Evolutionary conservation across 2,329 filamentous ascomycete genomes (phyloP), one percentile per base, ranked within the genome.

Genomic region (Trichophyton verrucosum): DNA sequence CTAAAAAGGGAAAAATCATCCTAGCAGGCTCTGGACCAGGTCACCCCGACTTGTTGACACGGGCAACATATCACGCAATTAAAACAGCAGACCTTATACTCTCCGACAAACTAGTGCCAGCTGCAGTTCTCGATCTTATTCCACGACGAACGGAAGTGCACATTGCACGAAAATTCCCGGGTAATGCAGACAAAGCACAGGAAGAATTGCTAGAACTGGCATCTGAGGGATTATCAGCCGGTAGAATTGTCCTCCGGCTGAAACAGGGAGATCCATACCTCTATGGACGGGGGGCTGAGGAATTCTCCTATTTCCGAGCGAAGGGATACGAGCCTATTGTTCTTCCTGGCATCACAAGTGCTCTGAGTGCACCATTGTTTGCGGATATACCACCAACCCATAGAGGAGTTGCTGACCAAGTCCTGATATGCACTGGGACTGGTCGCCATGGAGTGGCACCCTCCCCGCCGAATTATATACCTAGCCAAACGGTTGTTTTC

Each of bases 251-350:
- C 0, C 80, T 99, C 38, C 83, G 94, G 2, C 79, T 99, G 51
- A 99, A 99, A 76, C 94, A 99, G 72, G 94, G 94, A 53, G 94
- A 99, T 69, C 94, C 94, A 0, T 99, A 95, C 74, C 83, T 99
- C 44, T 99, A 97, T 74, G 94, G 94, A 44, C 86, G 94, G 44
- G 94, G 94, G 61, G 94, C 90, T 38, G 94, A 99, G 72, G 94
- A 99, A 73, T 89, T 90, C 44, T 82, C 84, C 33, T 96, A 88
- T 71, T 96, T 99, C 79, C 79, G 85, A 1, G 76, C 77, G 2
- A 81, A 87, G 56, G 90, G 91, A 1, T 86, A 86, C 61, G 81
- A 80, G 3, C 83, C 85, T 9, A 76, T 82, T 0, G 91, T 99
- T 0, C 78, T 99, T 1, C 94, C 94, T 0, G 94, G 94, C 0